Evolutionary conservation across 1,284 basidiomycete species (phyloP).

Genomic region (Melampsora medusae): DNA sequence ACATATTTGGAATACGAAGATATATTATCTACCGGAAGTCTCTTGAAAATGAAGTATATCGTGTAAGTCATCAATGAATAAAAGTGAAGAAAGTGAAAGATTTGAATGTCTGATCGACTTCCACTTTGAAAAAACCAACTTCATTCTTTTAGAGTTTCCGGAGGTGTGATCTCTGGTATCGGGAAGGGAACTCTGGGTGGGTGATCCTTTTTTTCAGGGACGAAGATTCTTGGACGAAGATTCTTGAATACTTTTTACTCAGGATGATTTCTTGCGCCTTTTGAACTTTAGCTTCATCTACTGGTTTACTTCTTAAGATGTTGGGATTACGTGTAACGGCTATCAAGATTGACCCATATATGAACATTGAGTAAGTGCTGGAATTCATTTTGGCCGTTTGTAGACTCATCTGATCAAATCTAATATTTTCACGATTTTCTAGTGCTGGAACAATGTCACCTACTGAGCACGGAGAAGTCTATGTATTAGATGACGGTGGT

Average conservation of each 20-base stretch:
- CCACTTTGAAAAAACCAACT: constrained; percentile 18
- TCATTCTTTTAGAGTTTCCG: constrained; percentile 48
- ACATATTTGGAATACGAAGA: too few species aligned
- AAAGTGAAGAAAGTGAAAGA: neutral
- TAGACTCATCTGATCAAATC: constrained; percentile 1
- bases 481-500: constrained; percentile 95
- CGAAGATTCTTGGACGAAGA: neutral
- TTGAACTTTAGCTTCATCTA: constrained; percentile 72
- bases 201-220: neutral
- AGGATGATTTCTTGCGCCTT: neutral
- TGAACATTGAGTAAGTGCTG: constrained; percentile 81
- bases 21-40: too few species aligned
- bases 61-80: neutral
- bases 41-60: constrained; percentile 29
- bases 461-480: constrained; percentile 98
- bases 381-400: neutral
- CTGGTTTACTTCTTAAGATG: constrained; percentile 91
- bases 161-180: constrained; percentile 58
- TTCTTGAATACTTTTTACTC: too few species aligned
- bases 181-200: constrained; percentile 58
- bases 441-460: constrained; percentile 95
- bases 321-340: constrained; percentile 93
- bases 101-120: neutral
- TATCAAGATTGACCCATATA: constrained; percentile 99
- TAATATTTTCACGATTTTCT: neutral